Evolutionary conservation across 257 asterid species (phyloP).

Genomic region (Osmanthus fragrans): DNA sequence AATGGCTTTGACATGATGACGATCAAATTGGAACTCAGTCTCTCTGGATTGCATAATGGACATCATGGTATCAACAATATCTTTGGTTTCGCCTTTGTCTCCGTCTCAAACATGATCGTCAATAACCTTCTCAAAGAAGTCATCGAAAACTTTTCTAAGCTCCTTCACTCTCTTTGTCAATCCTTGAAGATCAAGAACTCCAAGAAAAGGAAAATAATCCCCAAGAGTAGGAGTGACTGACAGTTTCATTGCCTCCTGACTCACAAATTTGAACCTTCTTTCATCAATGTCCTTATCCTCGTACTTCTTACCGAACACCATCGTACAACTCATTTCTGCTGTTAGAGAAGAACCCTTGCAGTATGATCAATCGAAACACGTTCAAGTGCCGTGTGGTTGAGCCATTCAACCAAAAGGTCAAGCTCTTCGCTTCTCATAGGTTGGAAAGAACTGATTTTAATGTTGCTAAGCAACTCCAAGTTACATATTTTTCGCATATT

Average conservation of each 20-base stretch:
- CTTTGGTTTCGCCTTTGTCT: conserved; percentile 23
- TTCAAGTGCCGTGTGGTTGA: conserved; percentile 21
- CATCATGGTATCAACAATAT: conserved; percentile 51
- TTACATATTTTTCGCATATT: conserved; percentile 56
- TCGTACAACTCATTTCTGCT: conserved; percentile 49
- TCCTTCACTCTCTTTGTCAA: conserved; percentile 37
- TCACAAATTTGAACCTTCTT: conserved; percentile 48
- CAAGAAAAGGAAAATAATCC: conserved; percentile 44
- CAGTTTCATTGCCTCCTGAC: conserved; percentile 41
- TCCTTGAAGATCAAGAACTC: conserved; percentile 50
- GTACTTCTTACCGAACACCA: conserved; percentile 54
- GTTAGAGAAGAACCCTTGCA: conserved; percentile 32
- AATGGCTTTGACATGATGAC: conserved; percentile 49
- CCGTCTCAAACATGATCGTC: conserved; percentile 37
- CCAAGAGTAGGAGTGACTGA: conserved; percentile 48
- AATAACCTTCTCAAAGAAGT: conserved; percentile 48
- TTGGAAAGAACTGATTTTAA: conserved; percentile 41
- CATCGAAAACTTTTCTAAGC: conserved; percentile 36
- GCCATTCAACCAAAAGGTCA: conserved; percentile 29
- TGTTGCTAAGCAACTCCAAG: conserved; percentile 41
- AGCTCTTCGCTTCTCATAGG: conserved; percentile 46
- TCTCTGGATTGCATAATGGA: conserved; percentile 38
- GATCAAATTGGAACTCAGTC: conserved; percentile 37
- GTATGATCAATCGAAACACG: conserved; percentile 38
- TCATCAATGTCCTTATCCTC: conserved; percentile 44